These are phyloP conservation scores for Ophiostoma himal-ulmi DNA, from an alignment of 2,329 filamentous ascomycete species.

Conservation along the genomic window DNA sequence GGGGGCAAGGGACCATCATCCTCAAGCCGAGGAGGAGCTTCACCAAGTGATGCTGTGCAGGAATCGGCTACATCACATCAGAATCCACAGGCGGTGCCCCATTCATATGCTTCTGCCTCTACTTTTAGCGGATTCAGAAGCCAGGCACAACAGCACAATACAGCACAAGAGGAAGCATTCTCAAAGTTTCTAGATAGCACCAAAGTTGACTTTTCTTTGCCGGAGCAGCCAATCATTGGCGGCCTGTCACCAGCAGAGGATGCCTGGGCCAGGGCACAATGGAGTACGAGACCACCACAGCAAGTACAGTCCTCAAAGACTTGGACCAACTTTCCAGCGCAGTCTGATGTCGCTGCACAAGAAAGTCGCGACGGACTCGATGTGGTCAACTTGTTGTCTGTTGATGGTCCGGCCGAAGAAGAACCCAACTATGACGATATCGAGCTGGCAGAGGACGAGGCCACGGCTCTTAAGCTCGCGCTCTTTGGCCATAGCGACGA, in stretches of 20 bases:
- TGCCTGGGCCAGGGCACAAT: background rate
- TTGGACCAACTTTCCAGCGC: constrained; percentile 6
- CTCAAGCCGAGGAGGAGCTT: background rate
- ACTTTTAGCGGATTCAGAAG: constrained; percentile 13
- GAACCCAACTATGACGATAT: constrained; percentile 25
- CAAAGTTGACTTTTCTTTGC: constrained; percentile 18
- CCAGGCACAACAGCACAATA: constrained; percentile 30
- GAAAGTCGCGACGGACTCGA: constrained; percentile 37
- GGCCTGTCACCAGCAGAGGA: constrained; percentile 12
- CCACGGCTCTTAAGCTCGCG: constrained; percentile 34
- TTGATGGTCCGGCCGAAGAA: constrained; percentile 25
- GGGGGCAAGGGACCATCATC: background rate
- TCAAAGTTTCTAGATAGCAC: constrained; percentile 34
- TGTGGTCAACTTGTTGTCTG: constrained; percentile 36
- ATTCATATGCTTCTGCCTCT: background rate
- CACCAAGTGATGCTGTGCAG: background rate
- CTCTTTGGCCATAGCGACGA: constrained; percentile 33
- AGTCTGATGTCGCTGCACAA: constrained; percentile 33
- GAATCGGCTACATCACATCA: background rate
- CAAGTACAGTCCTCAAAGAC: background rate
- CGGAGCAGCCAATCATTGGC: constrained; percentile 16
- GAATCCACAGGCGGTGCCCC: background rate
- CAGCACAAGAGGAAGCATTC: constrained; percentile 35
- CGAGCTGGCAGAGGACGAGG: constrained; percentile 31
- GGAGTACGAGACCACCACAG: background rate